Conservation (phyloP, 257 asterid species). For the Ehretia macrophylla region DNA sequence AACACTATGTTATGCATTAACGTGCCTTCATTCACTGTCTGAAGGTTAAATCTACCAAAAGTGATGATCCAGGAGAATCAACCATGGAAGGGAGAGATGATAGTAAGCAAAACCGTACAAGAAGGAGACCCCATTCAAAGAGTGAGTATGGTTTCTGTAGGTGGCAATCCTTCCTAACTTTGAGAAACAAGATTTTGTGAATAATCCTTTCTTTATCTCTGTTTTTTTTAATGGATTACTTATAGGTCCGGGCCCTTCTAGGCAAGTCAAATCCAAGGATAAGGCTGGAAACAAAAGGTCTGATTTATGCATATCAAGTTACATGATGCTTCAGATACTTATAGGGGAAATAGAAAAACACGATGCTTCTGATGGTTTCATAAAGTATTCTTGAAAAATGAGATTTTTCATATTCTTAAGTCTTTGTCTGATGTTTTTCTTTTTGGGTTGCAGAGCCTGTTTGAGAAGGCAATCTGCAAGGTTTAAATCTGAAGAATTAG, state of each 20-base stretch:
- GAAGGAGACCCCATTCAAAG: constrained; percentile 24
- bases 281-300: constrained; percentile 48
- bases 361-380: neutral
- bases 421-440: neutral
- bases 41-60: constrained; percentile 26
- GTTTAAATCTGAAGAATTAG: constrained; percentile 34
- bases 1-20: neutral
- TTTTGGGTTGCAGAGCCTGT: constrained; percentile 28
- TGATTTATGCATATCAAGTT: constrained; percentile 8
- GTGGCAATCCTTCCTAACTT: neutral
- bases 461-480: constrained; percentile 60
- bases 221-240: constrained; percentile 3
- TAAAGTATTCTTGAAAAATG: neutral
- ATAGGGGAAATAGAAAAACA: neutral
- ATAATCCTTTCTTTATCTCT: constrained; percentile 9
- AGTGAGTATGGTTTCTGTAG: constrained; percentile 36
- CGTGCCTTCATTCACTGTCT: constrained; percentile 12
- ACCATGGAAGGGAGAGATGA: constrained; percentile 22
- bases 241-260: constrained; percentile 38
- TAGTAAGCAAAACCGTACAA: constrained; percentile 25
- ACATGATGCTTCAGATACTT: neutral
- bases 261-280: constrained; percentile 26
- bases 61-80: constrained; percentile 20
- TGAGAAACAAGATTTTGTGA: constrained; percentile 5
- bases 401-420: neutral